A percentile compares a stretch with the other conserved stretches of the same genome.
These are phyloP conservation scores for Plectranthus barbatus DNA, from an alignment of 257 asterid genomes.

Conservation along the genomic window DNA sequence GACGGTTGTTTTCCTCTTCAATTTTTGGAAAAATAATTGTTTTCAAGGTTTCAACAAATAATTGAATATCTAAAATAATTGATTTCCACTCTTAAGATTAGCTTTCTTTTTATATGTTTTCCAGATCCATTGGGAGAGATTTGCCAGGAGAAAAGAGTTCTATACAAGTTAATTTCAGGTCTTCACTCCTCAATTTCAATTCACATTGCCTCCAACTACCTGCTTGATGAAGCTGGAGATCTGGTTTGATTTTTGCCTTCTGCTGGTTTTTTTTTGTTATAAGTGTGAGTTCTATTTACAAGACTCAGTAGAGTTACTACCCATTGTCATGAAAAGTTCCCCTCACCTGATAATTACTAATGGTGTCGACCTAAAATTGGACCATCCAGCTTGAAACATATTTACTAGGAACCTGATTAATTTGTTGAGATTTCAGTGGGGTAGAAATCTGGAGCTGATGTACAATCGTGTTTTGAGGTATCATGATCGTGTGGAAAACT, in stretches of 20 bases:
- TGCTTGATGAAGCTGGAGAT: slow-evolving; percentile 54
- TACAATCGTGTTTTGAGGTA: slow-evolving; percentile 77
- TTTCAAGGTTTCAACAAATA: background rate
- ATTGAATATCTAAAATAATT: background rate
- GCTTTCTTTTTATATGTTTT: slow-evolving; percentile 14
- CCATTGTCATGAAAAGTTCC: background rate
- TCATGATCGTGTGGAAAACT: slow-evolving; percentile 84
- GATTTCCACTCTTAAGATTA: background rate
- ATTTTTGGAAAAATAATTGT: background rate
- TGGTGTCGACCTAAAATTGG: background rate
- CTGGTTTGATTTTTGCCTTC: slow-evolving; percentile 35
- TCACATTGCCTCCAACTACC: slow-evolving; percentile 60
- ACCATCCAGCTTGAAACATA: background rate
- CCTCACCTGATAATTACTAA: background rate
- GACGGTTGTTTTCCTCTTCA: background rate
- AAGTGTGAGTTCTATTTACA: background rate
- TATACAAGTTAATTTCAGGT: slow-evolving; percentile 69
- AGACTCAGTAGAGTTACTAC: background rate
- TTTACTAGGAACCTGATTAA: slow-evolving; percentile 9
- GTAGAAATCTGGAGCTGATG: slow-evolving; percentile 65
- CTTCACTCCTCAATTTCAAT: slow-evolving; percentile 71
- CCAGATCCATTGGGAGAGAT: slow-evolving; percentile 53
- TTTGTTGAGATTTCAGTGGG: slow-evolving; percentile 72
- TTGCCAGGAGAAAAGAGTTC: slow-evolving; percentile 55
- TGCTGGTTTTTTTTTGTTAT: slow-evolving; percentile 4